Evolutionary conservation across 257 asterid genomes (phyloP), one percentile per base, ranked within the genome.

Genomic region (Lantana camara): DNA sequence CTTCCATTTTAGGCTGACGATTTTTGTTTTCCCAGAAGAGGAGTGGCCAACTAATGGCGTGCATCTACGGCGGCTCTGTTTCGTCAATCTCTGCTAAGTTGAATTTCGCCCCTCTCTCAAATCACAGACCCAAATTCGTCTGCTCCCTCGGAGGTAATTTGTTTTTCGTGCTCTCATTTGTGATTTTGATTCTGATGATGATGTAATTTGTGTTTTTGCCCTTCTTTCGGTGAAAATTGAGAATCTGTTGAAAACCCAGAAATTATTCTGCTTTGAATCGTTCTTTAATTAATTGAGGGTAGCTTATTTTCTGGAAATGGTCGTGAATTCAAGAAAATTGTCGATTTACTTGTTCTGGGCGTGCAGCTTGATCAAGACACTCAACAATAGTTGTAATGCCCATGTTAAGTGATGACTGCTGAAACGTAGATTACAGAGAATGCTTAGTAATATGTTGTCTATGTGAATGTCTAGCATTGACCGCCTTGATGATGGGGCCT

Each of bases 131-230:
- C 73, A 83, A 67, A 73, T 67, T 80, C 84, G 38, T 59, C 35
- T 83, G 89, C 83, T 80, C 84, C 35, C 71, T 77, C 15, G 89
- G 84, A 75, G 89, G 86, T 80, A 66, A 55, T 14, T 32, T 1
- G 1, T 60, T 9, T 20, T 4, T 10, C 49, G 1, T 35, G 6
- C 9, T 59, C 4, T 24, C 15, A 52, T 10, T 60, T 2, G 0
- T 17, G 40, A 4, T 4, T 10, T 13, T 64, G 15, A n/a, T 16
- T 20, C 51, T 23, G 9, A 10, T 51, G 21, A 2, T 52, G 57
- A 51, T 40, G 30, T 5, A 38, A 5, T 51, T 61, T 22, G 40
- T 20, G 52, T 13, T 30, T 45, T 61, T 30, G 49, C 13, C 47
- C 9, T 27, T 50, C 13, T 24, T 32, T 23, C 20, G 35, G 1